Conservation (phyloP, 202 grass and related monocot genomes). For the Miscanthus sacchariflorus region DNA sequence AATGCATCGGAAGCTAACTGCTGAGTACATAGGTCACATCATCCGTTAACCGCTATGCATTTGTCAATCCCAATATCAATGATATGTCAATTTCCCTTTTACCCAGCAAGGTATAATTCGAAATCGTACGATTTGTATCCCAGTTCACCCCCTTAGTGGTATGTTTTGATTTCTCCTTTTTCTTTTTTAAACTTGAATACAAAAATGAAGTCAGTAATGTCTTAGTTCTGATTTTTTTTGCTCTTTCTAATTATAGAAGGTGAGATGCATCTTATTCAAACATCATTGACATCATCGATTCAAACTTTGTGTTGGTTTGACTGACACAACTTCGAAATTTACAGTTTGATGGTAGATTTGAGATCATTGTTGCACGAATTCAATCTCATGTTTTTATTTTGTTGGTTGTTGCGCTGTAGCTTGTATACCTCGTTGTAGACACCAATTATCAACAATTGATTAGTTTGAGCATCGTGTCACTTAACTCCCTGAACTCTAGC, state of each 20-base stretch:
- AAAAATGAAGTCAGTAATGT: neutral
- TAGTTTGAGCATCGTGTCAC: too few species aligned
- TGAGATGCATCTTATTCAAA: neutral
- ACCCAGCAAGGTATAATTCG: neutral
- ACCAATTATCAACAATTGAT: too few species aligned
- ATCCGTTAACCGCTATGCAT: too few species aligned
- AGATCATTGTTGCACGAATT: too few species aligned
- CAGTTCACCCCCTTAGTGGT: neutral
- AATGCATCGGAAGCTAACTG: neutral
- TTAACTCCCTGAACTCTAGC: too few species aligned
- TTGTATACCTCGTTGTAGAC: too few species aligned
- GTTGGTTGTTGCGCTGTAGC: too few species aligned
- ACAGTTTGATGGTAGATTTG: neutral
- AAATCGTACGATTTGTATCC: neutral
- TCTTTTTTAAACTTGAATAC: neutral
- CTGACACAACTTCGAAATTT: neutral
- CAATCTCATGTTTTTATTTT: too few species aligned
- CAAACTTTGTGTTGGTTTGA: neutral
- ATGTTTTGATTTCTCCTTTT: neutral
- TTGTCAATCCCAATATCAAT: neutral
- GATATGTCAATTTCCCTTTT: neutral
- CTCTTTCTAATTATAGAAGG: too few species aligned
- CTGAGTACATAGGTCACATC: neutral
- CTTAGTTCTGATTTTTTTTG: neutral
- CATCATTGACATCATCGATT: neutral